phyloP scores from a whole-genome alignment of 768 basidiomycete species.

The Russula abietina region DNA sequence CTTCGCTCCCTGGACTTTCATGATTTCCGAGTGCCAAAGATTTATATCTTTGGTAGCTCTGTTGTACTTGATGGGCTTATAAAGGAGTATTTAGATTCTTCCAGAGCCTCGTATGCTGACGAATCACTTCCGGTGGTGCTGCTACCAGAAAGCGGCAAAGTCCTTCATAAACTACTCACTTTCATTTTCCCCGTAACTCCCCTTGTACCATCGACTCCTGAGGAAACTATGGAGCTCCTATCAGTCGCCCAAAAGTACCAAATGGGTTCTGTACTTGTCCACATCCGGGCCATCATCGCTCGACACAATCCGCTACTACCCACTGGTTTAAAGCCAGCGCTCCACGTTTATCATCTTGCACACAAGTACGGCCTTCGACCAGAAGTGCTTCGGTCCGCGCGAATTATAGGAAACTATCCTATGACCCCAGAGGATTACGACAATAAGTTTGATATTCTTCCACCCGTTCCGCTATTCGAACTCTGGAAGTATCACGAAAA shows the following conservation, averaged over 20 bases:
- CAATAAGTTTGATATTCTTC: neutral
- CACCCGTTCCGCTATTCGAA: neutral
- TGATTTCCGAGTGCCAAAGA: neutral
- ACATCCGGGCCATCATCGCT: neutral
- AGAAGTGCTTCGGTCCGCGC: neutral
- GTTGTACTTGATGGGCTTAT: conserved; percentile 30
- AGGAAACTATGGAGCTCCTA: conserved; percentile 2
- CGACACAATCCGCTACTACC: neutral
- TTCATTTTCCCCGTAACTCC: conserved; percentile 8
- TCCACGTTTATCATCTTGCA: neutral
- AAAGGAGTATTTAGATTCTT: too few relatives aligned
- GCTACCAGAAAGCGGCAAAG: neutral
- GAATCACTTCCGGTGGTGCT: neutral
- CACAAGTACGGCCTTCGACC: conserved; percentile 2
- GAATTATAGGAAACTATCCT: neutral
- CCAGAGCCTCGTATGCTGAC: neutral
- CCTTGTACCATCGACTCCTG: neutral
- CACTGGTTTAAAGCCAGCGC: neutral
- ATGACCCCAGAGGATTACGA: neutral
- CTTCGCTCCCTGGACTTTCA: neutral
- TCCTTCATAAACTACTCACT: conserved; percentile 9
- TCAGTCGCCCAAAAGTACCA: conserved; percentile 4
- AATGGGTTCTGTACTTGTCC: neutral
- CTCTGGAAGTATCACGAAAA: conserved; percentile 8
- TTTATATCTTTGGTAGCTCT: conserved; percentile 39